These are phyloP conservation scores for Neofusicoccum laricinum DNA, from an alignment of 2,329 filamentous ascomycete species.

Conservation along the genomic window DNA sequence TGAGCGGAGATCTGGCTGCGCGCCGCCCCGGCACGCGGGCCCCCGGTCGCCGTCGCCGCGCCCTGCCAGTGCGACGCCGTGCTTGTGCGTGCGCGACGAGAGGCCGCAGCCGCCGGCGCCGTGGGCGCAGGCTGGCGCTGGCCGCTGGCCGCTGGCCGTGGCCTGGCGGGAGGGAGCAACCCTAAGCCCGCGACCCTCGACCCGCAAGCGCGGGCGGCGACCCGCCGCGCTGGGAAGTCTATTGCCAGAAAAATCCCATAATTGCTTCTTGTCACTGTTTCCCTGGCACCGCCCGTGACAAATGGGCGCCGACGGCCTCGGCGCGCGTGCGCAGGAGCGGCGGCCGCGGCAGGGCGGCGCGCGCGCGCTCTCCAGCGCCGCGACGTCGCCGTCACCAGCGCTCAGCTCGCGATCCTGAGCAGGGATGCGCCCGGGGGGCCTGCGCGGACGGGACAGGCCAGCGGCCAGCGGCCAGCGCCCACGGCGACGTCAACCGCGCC, in stretches of 20 bases:
- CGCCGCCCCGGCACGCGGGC: not conserved
- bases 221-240: not conserved
- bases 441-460: not conserved
- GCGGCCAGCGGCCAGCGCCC: not conserved
- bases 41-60: slow-evolving; percentile 1
- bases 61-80: not conserved
- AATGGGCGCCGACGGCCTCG: not conserved
- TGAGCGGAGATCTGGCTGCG: slow-evolving; percentile 4
- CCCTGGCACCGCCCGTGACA: not conserved
- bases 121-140: no score
- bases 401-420: slow-evolving; percentile 4
- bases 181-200: no score
- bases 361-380: not conserved
- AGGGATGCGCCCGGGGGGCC: not conserved
- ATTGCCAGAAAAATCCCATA: not conserved
- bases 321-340: not conserved
- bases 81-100: no score
- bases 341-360: not conserved
- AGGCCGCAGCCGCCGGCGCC: no score
- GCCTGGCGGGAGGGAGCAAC: not conserved
- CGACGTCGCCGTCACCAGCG: not conserved
- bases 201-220: not conserved
- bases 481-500: slow-evolving; percentile 1
- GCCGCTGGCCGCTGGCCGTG: no score
- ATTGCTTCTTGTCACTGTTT: not conserved